Percentiles rank a stretch among this genome's conserved stretches.
These are phyloP conservation scores for Naganishia vishniacii DNA, from an alignment of 768 basidiomycete species.

Conservation along the genomic window DNA sequence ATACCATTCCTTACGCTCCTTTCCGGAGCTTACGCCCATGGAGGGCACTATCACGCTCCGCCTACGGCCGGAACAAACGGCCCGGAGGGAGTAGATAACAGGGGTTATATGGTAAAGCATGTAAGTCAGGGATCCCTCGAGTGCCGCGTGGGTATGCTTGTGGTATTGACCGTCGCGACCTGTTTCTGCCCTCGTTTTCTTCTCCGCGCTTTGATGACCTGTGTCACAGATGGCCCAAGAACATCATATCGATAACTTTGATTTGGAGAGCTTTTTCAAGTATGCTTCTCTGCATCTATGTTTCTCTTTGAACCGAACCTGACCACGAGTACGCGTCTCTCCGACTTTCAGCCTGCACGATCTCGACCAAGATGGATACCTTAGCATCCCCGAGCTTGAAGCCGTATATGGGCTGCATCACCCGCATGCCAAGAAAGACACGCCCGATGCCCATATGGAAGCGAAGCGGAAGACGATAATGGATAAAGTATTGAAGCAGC, in stretches of 20 bases:
- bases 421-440: conserved; percentile 61
- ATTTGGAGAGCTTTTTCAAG: conserved; percentile 86
- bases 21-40: neutral
- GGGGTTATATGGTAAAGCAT: conserved; percentile 73
- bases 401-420: conserved; percentile 96
- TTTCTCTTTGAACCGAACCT: too few species aligned
- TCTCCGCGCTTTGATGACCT: conserved; percentile 9
- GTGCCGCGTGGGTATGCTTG: too few species aligned
- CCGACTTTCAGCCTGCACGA: conserved; percentile 83
- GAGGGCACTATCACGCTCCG: conserved; percentile 6
- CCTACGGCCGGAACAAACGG: neutral
- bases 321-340: too few species aligned
- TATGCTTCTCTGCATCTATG: too few species aligned
- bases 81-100: conserved; percentile 16
- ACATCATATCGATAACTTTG: conserved; percentile 51
- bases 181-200: neutral
- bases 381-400: conserved; percentile 83
- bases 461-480: conserved; percentile 76
- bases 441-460: conserved; percentile 63
- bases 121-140: conserved; percentile 61
- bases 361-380: conserved; percentile 72
- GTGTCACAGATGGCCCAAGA: conserved; percentile 41
- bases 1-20: conserved; percentile 4
- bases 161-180: too few species aligned
- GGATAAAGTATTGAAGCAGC: conserved; percentile 59